A percentile compares a stretch with the other conserved stretches of the same genome.
Conservation (phyloP, 257 asterid species). For the Jasminum sambac region DNA sequence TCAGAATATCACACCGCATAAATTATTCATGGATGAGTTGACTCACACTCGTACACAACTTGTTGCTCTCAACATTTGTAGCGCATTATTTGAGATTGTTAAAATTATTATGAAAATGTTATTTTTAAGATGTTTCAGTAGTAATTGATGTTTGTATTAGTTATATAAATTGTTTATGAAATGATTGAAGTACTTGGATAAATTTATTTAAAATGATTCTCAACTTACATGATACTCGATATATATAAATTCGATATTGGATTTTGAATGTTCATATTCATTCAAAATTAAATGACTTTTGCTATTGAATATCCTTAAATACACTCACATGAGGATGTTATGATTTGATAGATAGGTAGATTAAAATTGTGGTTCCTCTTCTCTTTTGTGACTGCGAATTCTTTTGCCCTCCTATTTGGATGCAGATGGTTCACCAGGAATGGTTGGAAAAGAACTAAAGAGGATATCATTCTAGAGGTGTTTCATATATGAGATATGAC, state of each 20-base stretch:
- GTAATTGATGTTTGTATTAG: not conserved
- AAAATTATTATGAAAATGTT: no score
- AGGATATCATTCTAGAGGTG: conserved; percentile 71
- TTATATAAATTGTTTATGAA: not conserved
- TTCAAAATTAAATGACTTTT: no score
- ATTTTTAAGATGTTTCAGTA: not conserved
- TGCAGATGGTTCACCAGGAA: conserved; percentile 80
- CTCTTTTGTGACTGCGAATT: not conserved
- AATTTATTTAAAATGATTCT: no score
- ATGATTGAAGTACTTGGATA: no score
- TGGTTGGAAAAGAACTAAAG: conserved; percentile 93
- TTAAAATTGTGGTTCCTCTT: not conserved
- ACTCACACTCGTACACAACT: not conserved
- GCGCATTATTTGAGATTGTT: not conserved
- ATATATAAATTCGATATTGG: no score
- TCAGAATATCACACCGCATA: not conserved
- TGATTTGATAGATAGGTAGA: not conserved
- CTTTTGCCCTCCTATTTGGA: conserved; percentile 6
- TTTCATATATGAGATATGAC: conserved; percentile 9
- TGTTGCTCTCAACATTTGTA: not conserved
- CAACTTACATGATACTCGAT: no score
- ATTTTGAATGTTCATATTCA: no score
- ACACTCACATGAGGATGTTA: not conserved
- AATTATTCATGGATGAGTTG: not conserved
- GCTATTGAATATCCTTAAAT: not conserved